These are phyloP conservation scores for Pholiota microspora DNA, from an alignment of 768 basidiomycete species.

Conservation along the genomic window DNA sequence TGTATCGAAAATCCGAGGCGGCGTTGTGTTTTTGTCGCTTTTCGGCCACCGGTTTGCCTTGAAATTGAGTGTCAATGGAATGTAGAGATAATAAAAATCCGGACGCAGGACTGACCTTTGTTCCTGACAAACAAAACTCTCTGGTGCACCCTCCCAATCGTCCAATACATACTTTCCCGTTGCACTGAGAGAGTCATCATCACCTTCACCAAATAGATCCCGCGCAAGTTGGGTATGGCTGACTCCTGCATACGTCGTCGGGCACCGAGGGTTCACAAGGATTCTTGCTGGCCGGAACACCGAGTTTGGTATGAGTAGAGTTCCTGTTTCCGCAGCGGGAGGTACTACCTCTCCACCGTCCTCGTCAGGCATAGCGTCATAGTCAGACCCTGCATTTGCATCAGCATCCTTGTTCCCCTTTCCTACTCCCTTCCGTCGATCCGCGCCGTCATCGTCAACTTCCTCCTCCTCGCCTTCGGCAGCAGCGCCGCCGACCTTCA, in stretches of 20 bases:
- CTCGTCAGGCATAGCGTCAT: constrained; percentile 79
- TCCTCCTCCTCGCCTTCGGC: constrained; percentile 33
- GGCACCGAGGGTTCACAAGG: constrained; percentile 92
- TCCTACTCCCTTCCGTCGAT: constrained; percentile 24
- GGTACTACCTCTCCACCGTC: constrained; percentile 47
- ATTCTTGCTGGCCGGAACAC: constrained; percentile 89
- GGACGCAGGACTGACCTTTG: constrained; percentile 53
- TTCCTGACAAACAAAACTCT: constrained; percentile 98
- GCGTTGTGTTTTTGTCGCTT: constrained; percentile 86
- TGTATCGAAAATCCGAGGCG: constrained; percentile 82
- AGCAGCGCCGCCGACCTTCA: constrained; percentile 30
- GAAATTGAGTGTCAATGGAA: not conserved
- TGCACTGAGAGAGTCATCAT: constrained; percentile 48
- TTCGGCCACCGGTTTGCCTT: constrained; percentile 85
- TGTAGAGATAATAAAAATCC: not conserved
- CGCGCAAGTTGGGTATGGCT: constrained; percentile 94
- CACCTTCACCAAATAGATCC: constrained; percentile 87
- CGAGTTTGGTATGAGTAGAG: constrained; percentile 78
- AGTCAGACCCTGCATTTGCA: constrained; percentile 84
- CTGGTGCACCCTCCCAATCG: constrained; percentile 96
- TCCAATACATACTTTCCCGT: constrained; percentile 80
- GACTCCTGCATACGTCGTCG: constrained; percentile 97
- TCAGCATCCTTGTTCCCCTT: constrained; percentile 53
- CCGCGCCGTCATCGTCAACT: constrained; percentile 30
- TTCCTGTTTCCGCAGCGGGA: constrained; percentile 32